Percentiles rank a stretch among this genome's conserved stretches.
Evolutionary conservation across 2,329 filamentous ascomycete species (phyloP).

Genomic region (Sphaceloma murrayae): DNA sequence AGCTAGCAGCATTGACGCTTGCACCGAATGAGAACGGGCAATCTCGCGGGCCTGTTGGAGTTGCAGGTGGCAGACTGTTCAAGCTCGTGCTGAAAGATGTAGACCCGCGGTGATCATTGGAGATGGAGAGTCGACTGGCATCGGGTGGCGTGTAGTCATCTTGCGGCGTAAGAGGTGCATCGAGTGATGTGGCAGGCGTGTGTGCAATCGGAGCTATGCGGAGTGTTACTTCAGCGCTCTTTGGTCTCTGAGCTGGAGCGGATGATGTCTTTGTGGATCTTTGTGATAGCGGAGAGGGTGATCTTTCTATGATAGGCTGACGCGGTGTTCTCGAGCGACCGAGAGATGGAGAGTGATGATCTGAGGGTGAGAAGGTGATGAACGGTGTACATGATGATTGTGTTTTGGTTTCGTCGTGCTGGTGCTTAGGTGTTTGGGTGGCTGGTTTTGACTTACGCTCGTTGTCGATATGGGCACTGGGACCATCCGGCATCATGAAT

Average conservation of each 20-base stretch:
- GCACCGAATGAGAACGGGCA: slow-evolving; percentile 49
- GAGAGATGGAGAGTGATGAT: slow-evolving; percentile 30
- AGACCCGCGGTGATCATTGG: slow-evolving; percentile 43
- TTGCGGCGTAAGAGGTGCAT: slow-evolving; percentile 63
- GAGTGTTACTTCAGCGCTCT: slow-evolving; percentile 21
- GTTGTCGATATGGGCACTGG: slow-evolving; percentile 20
- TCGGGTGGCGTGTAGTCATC: slow-evolving; percentile 68
- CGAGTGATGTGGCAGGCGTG: slow-evolving; percentile 44
- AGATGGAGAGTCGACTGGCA: slow-evolving; percentile 74
- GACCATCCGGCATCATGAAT: slow-evolving; percentile 32
- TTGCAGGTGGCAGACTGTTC: slow-evolving; percentile 59
- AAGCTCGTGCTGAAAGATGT: slow-evolving; percentile 30
- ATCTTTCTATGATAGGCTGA: slow-evolving; percentile 28
- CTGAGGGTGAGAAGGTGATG: slow-evolving; percentile 29
- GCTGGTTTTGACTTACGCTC: slow-evolving; percentile 32
- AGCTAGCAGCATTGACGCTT: slow-evolving; percentile 46
- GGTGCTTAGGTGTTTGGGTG: slow-evolving; percentile 22
- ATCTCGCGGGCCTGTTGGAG: slow-evolving; percentile 62
- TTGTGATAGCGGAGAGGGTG: slow-evolving; percentile 34
- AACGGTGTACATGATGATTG: slow-evolving; percentile 24
- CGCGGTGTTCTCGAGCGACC: slow-evolving; percentile 33
- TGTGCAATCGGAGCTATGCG: slow-evolving; percentile 17
- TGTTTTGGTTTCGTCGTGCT: slow-evolving; percentile 11
- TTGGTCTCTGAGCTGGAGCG: slow-evolving; percentile 16
- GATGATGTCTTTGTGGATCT: slow-evolving; percentile 24